A percentile compares a stretch with the other conserved stretches of the same genome.
Evolutionary conservation across 345 rosid species (phyloP).

Genomic region (Fremontodendron californicum): DNA sequence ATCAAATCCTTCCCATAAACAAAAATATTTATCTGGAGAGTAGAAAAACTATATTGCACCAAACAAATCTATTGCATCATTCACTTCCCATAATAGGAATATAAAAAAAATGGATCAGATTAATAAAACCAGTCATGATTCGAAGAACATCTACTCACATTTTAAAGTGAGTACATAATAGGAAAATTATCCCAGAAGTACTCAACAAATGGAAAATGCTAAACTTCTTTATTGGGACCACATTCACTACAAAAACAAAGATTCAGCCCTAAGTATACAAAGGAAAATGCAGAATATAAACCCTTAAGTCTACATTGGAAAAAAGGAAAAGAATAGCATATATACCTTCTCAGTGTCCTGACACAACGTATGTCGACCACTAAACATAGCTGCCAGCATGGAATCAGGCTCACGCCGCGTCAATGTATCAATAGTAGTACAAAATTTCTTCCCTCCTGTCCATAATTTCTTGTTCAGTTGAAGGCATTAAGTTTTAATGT

Average conservation of each 20-base stretch:
- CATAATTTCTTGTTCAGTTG: not conserved
- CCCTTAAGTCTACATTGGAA: not conserved
- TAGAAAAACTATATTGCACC: not conserved
- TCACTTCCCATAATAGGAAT: not conserved
- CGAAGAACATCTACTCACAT: not conserved
- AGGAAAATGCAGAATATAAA: not conserved
- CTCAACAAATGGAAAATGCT: not conserved
- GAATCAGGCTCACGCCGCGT: slow-evolving; percentile 87
- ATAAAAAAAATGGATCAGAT: not conserved
- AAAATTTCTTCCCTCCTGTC: slow-evolving; percentile 82
- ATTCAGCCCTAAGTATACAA: not conserved
- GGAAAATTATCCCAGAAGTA: too few relatives aligned
- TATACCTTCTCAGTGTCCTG: slow-evolving; percentile 56
- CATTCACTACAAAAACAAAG: not conserved
- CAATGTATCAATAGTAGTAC: slow-evolving; percentile 74
- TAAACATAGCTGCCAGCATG: slow-evolving; percentile 93
- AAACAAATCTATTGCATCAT: not conserved
- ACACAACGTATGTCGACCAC: slow-evolving; percentile 68
- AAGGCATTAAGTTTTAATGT: not conserved
- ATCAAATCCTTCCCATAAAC: not conserved
- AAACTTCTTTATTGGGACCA: not conserved
- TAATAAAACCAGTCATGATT: not conserved
- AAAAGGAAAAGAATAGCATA: not conserved
- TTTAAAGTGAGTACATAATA: not conserved
- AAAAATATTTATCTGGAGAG: not conserved